These are phyloP conservation scores for Fusarium ramigenum DNA, from an alignment of 2,329 filamentous ascomycete species.

Conservation along the genomic window DNA sequence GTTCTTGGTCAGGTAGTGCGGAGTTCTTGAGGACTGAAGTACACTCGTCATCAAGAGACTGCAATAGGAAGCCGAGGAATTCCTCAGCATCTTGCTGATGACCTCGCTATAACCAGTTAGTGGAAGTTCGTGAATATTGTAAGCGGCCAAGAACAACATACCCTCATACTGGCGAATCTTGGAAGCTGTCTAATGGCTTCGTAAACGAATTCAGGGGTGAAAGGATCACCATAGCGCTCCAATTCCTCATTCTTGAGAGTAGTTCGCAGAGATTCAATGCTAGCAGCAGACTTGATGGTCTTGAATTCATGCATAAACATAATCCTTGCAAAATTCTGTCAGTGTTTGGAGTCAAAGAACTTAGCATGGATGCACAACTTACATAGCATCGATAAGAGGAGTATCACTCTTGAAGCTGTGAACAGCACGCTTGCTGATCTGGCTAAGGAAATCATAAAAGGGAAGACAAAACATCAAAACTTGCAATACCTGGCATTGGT, in stretches of 20 bases:
- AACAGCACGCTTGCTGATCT: slow-evolving; percentile 82
- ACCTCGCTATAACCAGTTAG: slow-evolving; percentile 69
- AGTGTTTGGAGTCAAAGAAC: background rate
- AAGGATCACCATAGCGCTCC: slow-evolving; percentile 89
- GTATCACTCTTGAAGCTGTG: slow-evolving; percentile 97
- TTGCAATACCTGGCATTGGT: slow-evolving; percentile 80
- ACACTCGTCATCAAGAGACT: slow-evolving; percentile 94
- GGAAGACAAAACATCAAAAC: slow-evolving; percentile 92
- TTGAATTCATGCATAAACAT: slow-evolving; percentile 96
- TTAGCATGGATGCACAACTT: slow-evolving; percentile 51
- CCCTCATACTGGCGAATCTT: slow-evolving; percentile 91
- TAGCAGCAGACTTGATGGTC: slow-evolving; percentile 80
- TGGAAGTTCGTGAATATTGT: background rate
- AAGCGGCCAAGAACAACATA: slow-evolving; percentile 54
- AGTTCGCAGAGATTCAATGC: slow-evolving; percentile 76
- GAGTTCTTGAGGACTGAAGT: slow-evolving; percentile 70
- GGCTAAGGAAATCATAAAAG: slow-evolving; percentile 93
- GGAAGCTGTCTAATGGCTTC: slow-evolving; percentile 88
- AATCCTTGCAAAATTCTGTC: slow-evolving; percentile 66
- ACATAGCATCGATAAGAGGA: slow-evolving; percentile 93
- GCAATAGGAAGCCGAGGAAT: slow-evolving; percentile 91
- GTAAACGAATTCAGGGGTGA: slow-evolving; percentile 95
- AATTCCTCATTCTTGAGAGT: slow-evolving; percentile 83
- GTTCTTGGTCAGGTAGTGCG: slow-evolving; percentile 45
- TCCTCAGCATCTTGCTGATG: slow-evolving; percentile 99